These are phyloP conservation scores for Flaveria trinervia DNA, from an alignment of 129 eudicot species.

Conservation along the genomic window DNA sequence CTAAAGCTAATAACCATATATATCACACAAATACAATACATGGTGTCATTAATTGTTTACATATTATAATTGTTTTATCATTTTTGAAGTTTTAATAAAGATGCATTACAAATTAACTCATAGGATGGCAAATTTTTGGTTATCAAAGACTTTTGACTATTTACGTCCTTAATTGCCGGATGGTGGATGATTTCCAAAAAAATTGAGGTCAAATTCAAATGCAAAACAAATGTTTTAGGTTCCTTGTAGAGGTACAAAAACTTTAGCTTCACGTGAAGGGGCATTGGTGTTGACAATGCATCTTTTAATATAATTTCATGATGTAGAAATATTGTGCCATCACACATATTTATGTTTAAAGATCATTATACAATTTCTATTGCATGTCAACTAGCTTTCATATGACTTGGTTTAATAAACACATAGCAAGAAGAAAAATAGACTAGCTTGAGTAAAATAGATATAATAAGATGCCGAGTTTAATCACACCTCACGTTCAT, in stretches of 20 bases:
- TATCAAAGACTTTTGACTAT: conserved; percentile 10
- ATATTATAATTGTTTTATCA: background rate
- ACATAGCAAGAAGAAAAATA: background rate
- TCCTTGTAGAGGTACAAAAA: conserved; percentile 25
- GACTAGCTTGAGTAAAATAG: background rate
- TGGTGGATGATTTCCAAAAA: background rate
- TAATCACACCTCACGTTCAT: background rate
- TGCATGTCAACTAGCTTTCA: background rate
- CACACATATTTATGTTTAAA: background rate
- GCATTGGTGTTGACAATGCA: conserved; percentile 19
- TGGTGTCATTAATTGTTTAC: background rate
- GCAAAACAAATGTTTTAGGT: background rate
- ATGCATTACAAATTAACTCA: background rate
- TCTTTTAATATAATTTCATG: conserved; percentile 12
- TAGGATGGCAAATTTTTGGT: background rate
- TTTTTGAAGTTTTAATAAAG: background rate
- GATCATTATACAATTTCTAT: background rate
- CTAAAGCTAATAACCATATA: too few species aligned
- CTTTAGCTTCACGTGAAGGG: conserved; percentile 43
- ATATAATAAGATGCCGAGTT: background rate
- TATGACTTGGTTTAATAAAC: conserved; percentile 6
- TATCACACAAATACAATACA: background rate
- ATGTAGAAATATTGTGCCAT: conserved; percentile 12
- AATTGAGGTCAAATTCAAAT: background rate
- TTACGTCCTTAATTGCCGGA: background rate